These are phyloP conservation scores for carrot (Daucus carota) DNA, from an alignment of 129 eudicot genomes.

Conservation along the genomic window DH1_v3.0 NC_030381.2:50405501-50406000, in stretches of 20 bases:
- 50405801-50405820: conserved; percentile 37
- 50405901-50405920: conserved; percentile 17
- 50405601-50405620: conserved; percentile 25
- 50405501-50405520: conserved; percentile 15
- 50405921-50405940: background rate
- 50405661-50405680: conserved; percentile 11
- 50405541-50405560: conserved; percentile 16
- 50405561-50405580: conserved; percentile 17
- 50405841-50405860: conserved; percentile 26
- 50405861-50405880: conserved; percentile 26
- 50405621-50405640: conserved; percentile 25
- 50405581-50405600: conserved; percentile 19
- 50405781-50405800: conserved; percentile 8
- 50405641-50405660: conserved; percentile 30
- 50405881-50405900: conserved; percentile 21
- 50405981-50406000: background rate
- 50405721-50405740: conserved; percentile 24
- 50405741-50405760: conserved; percentile 32
- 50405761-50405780: conserved; percentile 8
- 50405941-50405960: background rate
- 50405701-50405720: conserved; percentile 10
- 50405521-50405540: conserved; percentile 20
- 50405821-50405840: conserved; percentile 21
- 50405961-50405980: background rate
- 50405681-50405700: conserved; percentile 11